Base-by-base conservation (phyloP, 2,329 filamentous ascomycete genomes). In the Cladorrhinum sp. region DNA sequence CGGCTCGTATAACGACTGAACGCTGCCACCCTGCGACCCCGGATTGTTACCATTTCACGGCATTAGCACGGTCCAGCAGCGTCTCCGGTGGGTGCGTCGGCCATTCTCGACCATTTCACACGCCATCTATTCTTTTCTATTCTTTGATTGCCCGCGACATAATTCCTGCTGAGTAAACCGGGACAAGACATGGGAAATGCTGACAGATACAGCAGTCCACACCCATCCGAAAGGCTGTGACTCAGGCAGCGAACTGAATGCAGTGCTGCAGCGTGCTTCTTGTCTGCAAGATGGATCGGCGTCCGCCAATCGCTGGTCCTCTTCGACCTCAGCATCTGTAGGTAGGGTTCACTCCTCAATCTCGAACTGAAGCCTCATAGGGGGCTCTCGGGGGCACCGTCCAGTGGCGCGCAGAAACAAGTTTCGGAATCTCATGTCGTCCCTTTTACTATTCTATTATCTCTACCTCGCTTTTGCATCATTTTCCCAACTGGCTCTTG, bases 1-100 rank as follows among this genome's bases (percentile, higher is more conserved):
- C 57, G 24, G 61, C 27, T 65, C 63, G 63, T 65, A 65, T 63
- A 63, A 51, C 58, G 36, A 25, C 23, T 25, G 16, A 29, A 55
- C n/a, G 51, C 24, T 48, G 38, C 38, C 57, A 55, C 23, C 16
- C 20, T 41, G 27, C 12, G 22, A 25, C 12, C 50, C 24, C 18
- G 25, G 13, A 52, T 18, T 32, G 18, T 32, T 55, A 20, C 50
- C 25, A 51, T 9, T 32, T 51, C 16, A 25, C 50, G 36, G 29
- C 25, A 27, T 54, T 29, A 54, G 27, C 41, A 45, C 41, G 41
- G 41, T 45, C n/a, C 41, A 45, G 8, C 32, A 36, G 12, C 8
- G 16, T 12, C 3, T 36, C 32, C 32, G 9, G 32, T 20, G 3
- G 41, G 18, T 45, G 16, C 41, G 41, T 45, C 41, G 41, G 41